Conservation (phyloP, 2,329 filamentous ascomycete genomes). For the Stemphylium beticola region DNA sequence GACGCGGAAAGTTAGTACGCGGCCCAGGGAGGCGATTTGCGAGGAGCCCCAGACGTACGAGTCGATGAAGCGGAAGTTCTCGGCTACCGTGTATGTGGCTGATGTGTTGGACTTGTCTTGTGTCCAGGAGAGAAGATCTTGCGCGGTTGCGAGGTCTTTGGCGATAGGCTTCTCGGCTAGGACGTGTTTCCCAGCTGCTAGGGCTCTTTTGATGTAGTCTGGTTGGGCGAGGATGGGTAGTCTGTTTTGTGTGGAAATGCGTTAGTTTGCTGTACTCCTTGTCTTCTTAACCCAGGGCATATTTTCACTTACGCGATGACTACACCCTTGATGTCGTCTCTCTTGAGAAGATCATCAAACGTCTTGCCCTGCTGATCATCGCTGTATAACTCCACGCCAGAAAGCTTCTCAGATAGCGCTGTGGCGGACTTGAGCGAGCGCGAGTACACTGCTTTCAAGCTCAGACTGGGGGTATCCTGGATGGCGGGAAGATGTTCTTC, state of each 20-base stretch:
- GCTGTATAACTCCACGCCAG: slow-evolving; percentile 62
- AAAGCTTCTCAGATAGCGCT: slow-evolving; percentile 44
- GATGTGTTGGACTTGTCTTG: slow-evolving; percentile 45
- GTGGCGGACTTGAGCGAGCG: slow-evolving; percentile 66
- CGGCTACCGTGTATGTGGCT: slow-evolving; percentile 61
- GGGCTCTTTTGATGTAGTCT: slow-evolving; percentile 62
- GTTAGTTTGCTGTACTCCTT: neutral
- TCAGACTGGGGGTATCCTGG: slow-evolving; percentile 57
- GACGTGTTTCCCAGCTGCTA: slow-evolving; percentile 72
- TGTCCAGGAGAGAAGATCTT: slow-evolving; percentile 58
- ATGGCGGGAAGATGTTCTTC: slow-evolving; percentile 69
- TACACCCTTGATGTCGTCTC: slow-evolving; percentile 62
- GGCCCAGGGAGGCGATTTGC: slow-evolving; percentile 60
- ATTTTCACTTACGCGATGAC: slow-evolving; percentile 56
- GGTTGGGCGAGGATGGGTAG: slow-evolving; percentile 69
- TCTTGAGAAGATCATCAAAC: slow-evolving; percentile 60
- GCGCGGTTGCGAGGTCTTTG: slow-evolving; percentile 61
- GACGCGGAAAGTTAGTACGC: slow-evolving; percentile 61
- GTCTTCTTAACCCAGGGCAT: neutral
- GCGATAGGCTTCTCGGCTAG: slow-evolving; percentile 73
- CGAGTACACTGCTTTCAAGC: slow-evolving; percentile 71
- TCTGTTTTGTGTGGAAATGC: slow-evolving; percentile 30
- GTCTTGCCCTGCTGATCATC: slow-evolving; percentile 58
- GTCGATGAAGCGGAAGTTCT: slow-evolving; percentile 73
- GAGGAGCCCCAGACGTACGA: slow-evolving; percentile 60